A percentile compares a stretch with the other conserved stretches of the same genome.
Conservation (phyloP, 805 yeast species). For the Ogataea paradorogensis region DNA sequence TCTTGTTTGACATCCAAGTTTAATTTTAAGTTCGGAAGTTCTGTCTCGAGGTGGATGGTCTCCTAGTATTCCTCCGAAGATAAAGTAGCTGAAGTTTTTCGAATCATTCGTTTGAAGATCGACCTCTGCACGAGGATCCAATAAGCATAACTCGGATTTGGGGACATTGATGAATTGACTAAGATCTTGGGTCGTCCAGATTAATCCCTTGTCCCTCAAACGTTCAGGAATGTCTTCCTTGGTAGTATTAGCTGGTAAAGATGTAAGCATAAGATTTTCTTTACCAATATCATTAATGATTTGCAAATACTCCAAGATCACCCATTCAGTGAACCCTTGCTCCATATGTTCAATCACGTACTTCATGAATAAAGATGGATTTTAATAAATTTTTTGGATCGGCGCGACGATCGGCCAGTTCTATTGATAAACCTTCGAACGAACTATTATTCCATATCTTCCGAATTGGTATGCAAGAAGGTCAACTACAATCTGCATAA, state of each 20-base stretch:
- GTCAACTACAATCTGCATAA: no score
- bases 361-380: conserved; percentile 45
- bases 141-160: conserved; percentile 62
- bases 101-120: conserved; percentile 75
- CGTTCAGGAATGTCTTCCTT: conserved; percentile 60
- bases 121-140: conserved; percentile 81
- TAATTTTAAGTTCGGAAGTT: conserved; percentile 79
- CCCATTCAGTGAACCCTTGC: conserved; percentile 96
- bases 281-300: conserved; percentile 81
- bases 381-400: background rate
- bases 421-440: no score
- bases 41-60: conserved; percentile 93
- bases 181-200: conserved; percentile 80
- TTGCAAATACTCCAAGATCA: conserved; percentile 76
- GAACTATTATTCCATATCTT: no score
- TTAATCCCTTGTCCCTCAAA: conserved; percentile 59
- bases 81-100: conserved; percentile 72
- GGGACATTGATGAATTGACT: conserved; percentile 47
- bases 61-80: conserved; percentile 95
- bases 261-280: conserved; percentile 70
- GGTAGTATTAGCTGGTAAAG: conserved; percentile 64
- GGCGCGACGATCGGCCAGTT: conserved; percentile 9
- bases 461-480: no score
- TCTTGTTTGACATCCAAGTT: conserved; percentile 83
- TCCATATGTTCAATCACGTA: conserved; percentile 98